Base-by-base conservation (phyloP, 805 yeast species). In the Barnettozyma siamensis region DNA sequence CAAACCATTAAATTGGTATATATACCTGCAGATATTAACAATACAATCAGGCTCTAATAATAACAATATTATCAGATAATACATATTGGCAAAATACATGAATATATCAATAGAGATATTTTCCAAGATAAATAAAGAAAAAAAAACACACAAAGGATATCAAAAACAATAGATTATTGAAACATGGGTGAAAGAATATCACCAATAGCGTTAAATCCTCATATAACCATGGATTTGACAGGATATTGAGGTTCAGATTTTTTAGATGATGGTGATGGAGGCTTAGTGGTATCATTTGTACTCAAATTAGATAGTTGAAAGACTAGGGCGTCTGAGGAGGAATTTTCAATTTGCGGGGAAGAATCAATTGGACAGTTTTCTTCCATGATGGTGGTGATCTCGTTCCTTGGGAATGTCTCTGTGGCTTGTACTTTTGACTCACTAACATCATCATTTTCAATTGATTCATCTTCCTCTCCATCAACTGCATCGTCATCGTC, bases 401-500 rank as follows among this genome's bases (percentile, higher is more conserved):
- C 34, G 11, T 30, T 33, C 21, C 39, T 41, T 33, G 37, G 41
- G 33, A 31, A 38, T 27, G 29, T 30, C 29, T 23, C 39, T 36
- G 39, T 30, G 13, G 15, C 26, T 23, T 20, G 30, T 18, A 13
- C 11, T 1, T 70, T 75, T 12, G 66, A 75, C 1, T 48, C 57
- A 2, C 52, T 64, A 7, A 61, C 65, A 0, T 64, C 70, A 2
- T 71, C 70, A 0, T 65, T 67, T n/a, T 63, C 67, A 5, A 63
- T 68, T 6, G 29, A 35, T 19, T 34, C 40, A 16, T 34, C 32
- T n/a, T 24, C 35, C 6, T 33, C 38, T 5, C 33, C 40, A 3
- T 20, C 35, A 13, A 31, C 45, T 4, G 31, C 40, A 6, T 37
- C 34, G 6, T 35, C 44, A 29, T 23, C 38, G n/a, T 24, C 35